Evolutionary conservation across 2,329 filamentous ascomycete genomes (phyloP).

Genomic region (Sporothrix curviconia): DNA sequence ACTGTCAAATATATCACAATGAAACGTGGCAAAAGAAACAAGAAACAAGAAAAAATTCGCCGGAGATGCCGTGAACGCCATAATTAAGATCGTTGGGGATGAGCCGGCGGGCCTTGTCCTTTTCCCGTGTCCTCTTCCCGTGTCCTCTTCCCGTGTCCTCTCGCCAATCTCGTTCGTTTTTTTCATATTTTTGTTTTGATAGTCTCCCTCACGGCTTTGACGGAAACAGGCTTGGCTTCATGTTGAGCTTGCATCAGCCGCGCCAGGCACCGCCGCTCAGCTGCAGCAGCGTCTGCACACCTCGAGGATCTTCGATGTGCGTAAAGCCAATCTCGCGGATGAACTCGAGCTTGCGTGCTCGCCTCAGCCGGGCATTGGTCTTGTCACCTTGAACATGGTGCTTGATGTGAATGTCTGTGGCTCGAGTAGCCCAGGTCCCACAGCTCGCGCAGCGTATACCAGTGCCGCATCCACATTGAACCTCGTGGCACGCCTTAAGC

Average conservation of each 20-base stretch:
- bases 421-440: slow-evolving; percentile 97
- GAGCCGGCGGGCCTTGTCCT: not conserved
- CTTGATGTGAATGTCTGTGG: slow-evolving; percentile 97
- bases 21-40: not conserved
- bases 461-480: slow-evolving; percentile 82
- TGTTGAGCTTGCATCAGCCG: slow-evolving; percentile 91
- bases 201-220: slow-evolving; percentile 14
- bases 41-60: not conserved
- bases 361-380: slow-evolving; percentile 83
- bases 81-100: not conserved
- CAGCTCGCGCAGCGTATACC: slow-evolving; percentile 77
- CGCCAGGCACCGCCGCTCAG: slow-evolving; percentile 85
- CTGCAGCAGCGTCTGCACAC: slow-evolving; percentile 90
- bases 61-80: slow-evolving; percentile 1
- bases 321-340: slow-evolving; percentile 98
- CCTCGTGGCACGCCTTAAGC: slow-evolving; percentile 94
- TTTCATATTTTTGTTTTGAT: too few relatives aligned
- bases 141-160: not conserved
- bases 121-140: not conserved
- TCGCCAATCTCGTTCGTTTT: too few relatives aligned
- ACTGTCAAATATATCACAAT: too few relatives aligned
- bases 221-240: slow-evolving; percentile 80
- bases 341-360: slow-evolving; percentile 97
- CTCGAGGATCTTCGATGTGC: slow-evolving; percentile 98
- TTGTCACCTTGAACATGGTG: slow-evolving; percentile 98